These are phyloP conservation scores for Cetraspora pellucida DNA, from an alignment of 192 early-diverging fungal genomes.

Conservation along the genomic window DNA sequence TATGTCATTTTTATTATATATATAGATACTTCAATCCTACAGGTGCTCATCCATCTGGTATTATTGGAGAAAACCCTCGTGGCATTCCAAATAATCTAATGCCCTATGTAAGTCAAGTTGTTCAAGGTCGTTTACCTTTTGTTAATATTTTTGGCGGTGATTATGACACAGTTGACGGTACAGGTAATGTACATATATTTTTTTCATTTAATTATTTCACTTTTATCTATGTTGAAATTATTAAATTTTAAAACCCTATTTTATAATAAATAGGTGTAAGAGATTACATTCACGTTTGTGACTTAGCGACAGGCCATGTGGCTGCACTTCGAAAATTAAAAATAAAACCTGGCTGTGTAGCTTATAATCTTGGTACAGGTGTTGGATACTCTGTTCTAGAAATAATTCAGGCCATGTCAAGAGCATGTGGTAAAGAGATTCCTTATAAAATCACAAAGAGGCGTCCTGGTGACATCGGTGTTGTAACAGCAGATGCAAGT, in stretches of 20 bases:
- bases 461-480: conserved; percentile 56
- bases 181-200: conserved; percentile 48
- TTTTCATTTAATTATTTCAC: neutral
- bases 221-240: neutral
- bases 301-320: conserved; percentile 88
- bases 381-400: conserved; percentile 91
- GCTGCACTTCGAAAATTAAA: conserved; percentile 78
- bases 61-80: conserved; percentile 91
- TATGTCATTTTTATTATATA: conserved; percentile 29
- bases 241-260: neutral
- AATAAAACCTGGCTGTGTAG: conserved; percentile 59
- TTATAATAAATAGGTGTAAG: conserved; percentile 60
- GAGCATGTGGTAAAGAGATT: conserved; percentile 79
- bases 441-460: conserved; percentile 64
- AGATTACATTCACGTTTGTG: conserved; percentile 96
- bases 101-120: conserved; percentile 86
- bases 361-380: conserved; percentile 93
- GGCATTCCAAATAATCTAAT: conserved; percentile 89
- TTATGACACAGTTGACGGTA: conserved; percentile 91
- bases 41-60: conserved; percentile 87
- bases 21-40: conserved; percentile 91
- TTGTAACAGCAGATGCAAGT: conserved; percentile 54
- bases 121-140: conserved; percentile 78
- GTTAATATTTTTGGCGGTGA: conserved; percentile 91
- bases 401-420: conserved; percentile 82